Base-by-base conservation (phyloP, 805 yeast species). In the Isabelozyma rhagii region DNA sequence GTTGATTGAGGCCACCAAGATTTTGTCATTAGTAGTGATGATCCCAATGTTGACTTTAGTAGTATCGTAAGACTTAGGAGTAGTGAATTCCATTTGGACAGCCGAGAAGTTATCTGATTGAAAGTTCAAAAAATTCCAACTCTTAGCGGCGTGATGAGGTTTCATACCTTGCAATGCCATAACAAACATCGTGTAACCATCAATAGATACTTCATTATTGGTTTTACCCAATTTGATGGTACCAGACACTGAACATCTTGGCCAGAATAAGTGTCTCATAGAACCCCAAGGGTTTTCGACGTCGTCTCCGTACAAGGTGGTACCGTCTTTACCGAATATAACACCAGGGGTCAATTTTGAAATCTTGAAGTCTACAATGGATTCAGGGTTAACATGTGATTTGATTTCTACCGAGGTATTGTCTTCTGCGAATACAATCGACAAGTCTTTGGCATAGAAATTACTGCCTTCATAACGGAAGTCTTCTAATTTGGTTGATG, bases 101-200 rank as follows among this genome's bases (percentile, higher is more conserved):
- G 89, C 96, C 36, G 93, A 77, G 58, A 79, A 76, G 39, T 83
- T 73, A 46, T 83, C 79, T 15, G 94, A 86, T 65, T 89, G 97
- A 79, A 88, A 93, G 70, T 89, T 87, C 54, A 89, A 71, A 66
- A 94, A 94, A 71, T 93, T 94, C 99, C 99, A 94, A 18, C 90
- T 72, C 53, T 96, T 89, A 49, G 99, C 99, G 36, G 97, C 97
- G 71, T 94, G 99, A 69, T 94, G 97, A 8, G 99, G 99, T 70
- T 94, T 94, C 98, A 94, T 92, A 53, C 98, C 98, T 75, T 94
- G 99, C 58, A 90, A 74, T 6, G 99, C 99, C 93, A 89, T 85
- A 47, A 93, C 97, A 64, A 84, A 92, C 96, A 94, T 87, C 45
- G 90, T 69, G 48, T 61, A 66, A 39, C 82, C 83, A 41, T 75